Evolutionary conservation across 257 asterid genomes (phyloP), one percentile per base, ranked within the genome.

Genomic region (Gynochthodes officinalis): DNA sequence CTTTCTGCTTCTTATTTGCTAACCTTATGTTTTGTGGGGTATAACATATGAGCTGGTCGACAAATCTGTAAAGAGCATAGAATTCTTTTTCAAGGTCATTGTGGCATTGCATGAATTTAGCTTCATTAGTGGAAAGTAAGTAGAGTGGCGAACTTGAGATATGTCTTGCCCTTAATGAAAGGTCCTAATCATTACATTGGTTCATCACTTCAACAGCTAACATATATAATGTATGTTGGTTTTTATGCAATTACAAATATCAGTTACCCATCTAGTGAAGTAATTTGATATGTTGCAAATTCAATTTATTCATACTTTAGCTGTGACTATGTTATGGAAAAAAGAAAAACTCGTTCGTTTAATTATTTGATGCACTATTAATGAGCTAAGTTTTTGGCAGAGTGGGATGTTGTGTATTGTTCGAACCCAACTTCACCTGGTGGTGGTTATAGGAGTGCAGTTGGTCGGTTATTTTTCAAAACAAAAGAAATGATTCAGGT

Each of bases 361-460:
- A 64, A 40, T 13, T 19, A 40, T 39, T 10, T 25, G 15, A 52
- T 11, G 13, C 7, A 30, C 44, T 27, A 49, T 30, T 39, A 37
- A 74, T 32, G 48, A 46, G 21, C 1, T 18, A 49, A 40, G 9
- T 76, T 79, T 40, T 58, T 60, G 64, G 73, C 81, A 93, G 98
- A 94, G 71, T 94, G 98, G 97, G 96, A 89, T 79, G 97, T 94
- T 21, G 72, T 82, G 78, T 94, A 91, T 69, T 88, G 96, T 71
- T 94, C 97, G 40, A 89, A 87, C 46, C 97, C 97, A 23, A 89
- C 97, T 4, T 94, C 97, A 9, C 97, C 99, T 21, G 97, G 97
- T 28, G 97, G 97, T 27, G 95, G 93, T 67, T 94, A 78, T 78
- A 76, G 97, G 73, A 91, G 96, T 76, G 88, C 95, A 30, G 19